These are phyloP conservation scores for Plasmodium reichenowi DNA, from an alignment of 169 alveolate genomes.

Conservation along the genomic window DNA sequence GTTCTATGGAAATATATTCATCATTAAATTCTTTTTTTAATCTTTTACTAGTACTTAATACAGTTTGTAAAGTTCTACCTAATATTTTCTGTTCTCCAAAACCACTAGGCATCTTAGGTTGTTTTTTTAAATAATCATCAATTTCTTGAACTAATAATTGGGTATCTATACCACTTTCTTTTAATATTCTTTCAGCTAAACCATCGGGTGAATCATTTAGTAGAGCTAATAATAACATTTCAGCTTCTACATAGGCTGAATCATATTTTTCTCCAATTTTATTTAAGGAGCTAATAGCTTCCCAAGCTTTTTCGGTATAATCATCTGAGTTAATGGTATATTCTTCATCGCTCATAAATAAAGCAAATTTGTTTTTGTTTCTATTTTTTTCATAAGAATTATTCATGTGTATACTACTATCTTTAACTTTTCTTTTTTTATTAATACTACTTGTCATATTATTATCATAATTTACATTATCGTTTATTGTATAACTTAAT, in stretches of 20 bases:
- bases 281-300: conserved; percentile 86
- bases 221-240: conserved; percentile 85
- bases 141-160: conserved; percentile 85
- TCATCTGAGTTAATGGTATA: conserved; percentile 88
- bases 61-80: conserved; percentile 89
- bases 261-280: conserved; percentile 85
- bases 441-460: background rate
- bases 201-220: conserved; percentile 87
- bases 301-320: conserved; percentile 93
- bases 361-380: background rate
- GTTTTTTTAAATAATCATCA: conserved; percentile 85
- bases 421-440: background rate
- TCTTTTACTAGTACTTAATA: conserved; percentile 84
- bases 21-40: conserved; percentile 88
- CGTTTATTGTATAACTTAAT: background rate
- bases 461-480: background rate
- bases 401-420: background rate
- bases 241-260: conserved; percentile 91
- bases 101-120: conserved; percentile 89
- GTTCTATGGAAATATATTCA: conserved; percentile 89
- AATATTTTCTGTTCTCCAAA: conserved; percentile 91
- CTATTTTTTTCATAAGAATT: background rate
- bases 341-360: conserved; percentile 81
- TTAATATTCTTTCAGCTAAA: conserved; percentile 80
- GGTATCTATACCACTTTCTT: conserved; percentile 83